phyloP scores from a whole-genome alignment of 1,284 basidiomycete species.

The Takashimella tepidaria region DNA sequence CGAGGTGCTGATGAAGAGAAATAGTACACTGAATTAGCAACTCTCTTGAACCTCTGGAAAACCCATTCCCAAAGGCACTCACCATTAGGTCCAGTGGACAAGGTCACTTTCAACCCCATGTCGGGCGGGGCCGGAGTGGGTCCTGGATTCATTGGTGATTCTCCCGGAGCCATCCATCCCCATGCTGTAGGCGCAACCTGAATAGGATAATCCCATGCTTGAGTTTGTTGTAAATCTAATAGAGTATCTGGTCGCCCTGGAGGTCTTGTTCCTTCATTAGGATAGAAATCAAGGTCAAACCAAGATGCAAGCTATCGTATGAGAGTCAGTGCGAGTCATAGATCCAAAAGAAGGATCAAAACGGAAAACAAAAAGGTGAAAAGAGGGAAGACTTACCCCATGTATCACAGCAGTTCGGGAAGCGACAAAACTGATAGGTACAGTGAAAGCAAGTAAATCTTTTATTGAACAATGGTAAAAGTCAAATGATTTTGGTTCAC shows the following conservation, averaged over 20 bases:
- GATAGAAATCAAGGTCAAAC: conserved; percentile 45
- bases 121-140: conserved; percentile 36
- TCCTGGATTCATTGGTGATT: conserved; percentile 41
- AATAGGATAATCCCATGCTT: conserved; percentile 33
- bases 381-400: conserved; percentile 28
- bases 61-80: conserved; percentile 16
- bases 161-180: conserved; percentile 32
- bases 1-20: conserved; percentile 35
- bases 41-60: no score
- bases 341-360: no score
- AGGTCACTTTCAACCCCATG: conserved; percentile 36
- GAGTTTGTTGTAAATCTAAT: conserved; percentile 7
- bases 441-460: conserved; percentile 43
- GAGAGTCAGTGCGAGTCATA: not conserved
- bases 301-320: conserved; percentile 42
- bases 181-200: conserved; percentile 18
- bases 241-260: conserved; percentile 2
- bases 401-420: conserved; percentile 43
- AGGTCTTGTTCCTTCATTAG: conserved; percentile 5
- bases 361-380: not conserved
- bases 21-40: no score
- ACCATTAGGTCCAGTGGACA: conserved; percentile 45
- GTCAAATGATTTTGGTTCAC: conserved; percentile 42
- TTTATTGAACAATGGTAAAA: conserved; percentile 43
- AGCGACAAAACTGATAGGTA: conserved; percentile 42